Base-by-base conservation (phyloP, 2,329 filamentous ascomycete species). In the Plenodomus biglobosus region DNA sequence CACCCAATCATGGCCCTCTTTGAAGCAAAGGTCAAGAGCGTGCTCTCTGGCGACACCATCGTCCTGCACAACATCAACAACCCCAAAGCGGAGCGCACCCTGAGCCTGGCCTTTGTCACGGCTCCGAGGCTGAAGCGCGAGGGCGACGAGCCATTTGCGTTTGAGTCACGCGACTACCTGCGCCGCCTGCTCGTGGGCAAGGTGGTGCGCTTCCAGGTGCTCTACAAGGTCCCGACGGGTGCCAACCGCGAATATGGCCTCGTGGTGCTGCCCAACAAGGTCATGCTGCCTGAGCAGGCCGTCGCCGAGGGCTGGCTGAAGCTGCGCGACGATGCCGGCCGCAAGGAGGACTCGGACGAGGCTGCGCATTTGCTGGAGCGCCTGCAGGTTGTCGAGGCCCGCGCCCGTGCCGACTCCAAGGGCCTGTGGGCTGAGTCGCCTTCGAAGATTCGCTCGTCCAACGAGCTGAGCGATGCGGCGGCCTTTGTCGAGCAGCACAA, bases 101-200 rank as follows among this genome's bases (percentile, higher is more conserved):
- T 99, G 64, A 95, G 91, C 67, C 80, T 99, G 57, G 94, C 94
- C 64, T 97, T 91, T 75, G 91, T 97, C 60, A 88, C 86, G 50
- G 91, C 92, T 41, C 94, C 94, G 3, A 86, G 92, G 68, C 72
- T 96, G 71, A 86, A 82, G 76, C 86, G 90, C 73, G 92, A 96
- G 62, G 91, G 89, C 48, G 92, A 96, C 66, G 92, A 96, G 81
- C 85, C 87, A 32, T 95, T 88, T 68, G 91, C 90, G 49, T 99
- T 96, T 74, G 87, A 94, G 74, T 96, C 94, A 51, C 90, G 94
- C 68, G 94, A 99, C 75, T 94, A 88, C 71, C 82, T 99, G 53
- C 88, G 94, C 65, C 85, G 87, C 59, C 79, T 92, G 42, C 81
- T 87, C 35, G 87, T 97, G 47, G 92, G 92, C 68, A 96, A 96